A percentile compares a stretch with the other conserved stretches of the same genome.
These are phyloP conservation scores for Alternaria brassicae DNA, from an alignment of 2,329 filamentous ascomycete genomes.

Conservation along the genomic window DNA sequence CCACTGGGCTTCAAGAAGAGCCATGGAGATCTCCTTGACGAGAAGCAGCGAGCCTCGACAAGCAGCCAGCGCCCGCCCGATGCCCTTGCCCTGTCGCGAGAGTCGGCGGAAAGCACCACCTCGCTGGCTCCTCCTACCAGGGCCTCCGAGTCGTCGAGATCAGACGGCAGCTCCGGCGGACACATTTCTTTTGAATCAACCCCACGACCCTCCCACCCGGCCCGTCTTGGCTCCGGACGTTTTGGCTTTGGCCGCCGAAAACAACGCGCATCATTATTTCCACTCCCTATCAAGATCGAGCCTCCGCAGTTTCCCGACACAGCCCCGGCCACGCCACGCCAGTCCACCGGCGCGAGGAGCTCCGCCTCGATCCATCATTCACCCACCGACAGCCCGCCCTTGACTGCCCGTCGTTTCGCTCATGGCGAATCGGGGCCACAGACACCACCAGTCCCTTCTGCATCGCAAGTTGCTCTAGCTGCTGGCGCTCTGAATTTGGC, in stretches of 20 bases:
- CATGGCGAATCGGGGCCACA: constrained; percentile 39
- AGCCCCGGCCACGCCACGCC: constrained; percentile 56
- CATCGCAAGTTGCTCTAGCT: constrained; percentile 61
- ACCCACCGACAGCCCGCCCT: constrained; percentile 47
- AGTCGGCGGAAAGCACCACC: constrained; percentile 67
- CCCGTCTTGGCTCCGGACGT: constrained; percentile 67
- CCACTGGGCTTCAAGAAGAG: constrained; percentile 41
- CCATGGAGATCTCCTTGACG: constrained; percentile 41
- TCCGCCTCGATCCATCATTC: constrained; percentile 44
- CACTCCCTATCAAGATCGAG: constrained; percentile 78
- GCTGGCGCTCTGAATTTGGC: constrained; percentile 56
- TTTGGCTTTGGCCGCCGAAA: constrained; percentile 81
- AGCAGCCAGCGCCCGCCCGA: constrained; percentile 59
- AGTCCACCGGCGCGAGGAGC: constrained; percentile 50
- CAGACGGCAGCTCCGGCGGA: constrained; percentile 77
- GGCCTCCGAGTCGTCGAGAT: constrained; percentile 86
- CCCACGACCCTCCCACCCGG: constrained; percentile 56
- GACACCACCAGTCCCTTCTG: constrained; percentile 55
- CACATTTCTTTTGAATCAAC: constrained; percentile 48
- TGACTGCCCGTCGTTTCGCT: constrained; percentile 44
- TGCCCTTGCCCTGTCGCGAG: constrained; percentile 65
- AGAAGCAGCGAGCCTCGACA: constrained; percentile 63
- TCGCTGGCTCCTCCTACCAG: constrained; percentile 70
- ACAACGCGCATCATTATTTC: constrained; percentile 77
- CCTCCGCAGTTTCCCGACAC: constrained; percentile 55